Base-by-base conservation (phyloP, 2,329 filamentous ascomycete species). In the Grosmannia serpens region DNA sequence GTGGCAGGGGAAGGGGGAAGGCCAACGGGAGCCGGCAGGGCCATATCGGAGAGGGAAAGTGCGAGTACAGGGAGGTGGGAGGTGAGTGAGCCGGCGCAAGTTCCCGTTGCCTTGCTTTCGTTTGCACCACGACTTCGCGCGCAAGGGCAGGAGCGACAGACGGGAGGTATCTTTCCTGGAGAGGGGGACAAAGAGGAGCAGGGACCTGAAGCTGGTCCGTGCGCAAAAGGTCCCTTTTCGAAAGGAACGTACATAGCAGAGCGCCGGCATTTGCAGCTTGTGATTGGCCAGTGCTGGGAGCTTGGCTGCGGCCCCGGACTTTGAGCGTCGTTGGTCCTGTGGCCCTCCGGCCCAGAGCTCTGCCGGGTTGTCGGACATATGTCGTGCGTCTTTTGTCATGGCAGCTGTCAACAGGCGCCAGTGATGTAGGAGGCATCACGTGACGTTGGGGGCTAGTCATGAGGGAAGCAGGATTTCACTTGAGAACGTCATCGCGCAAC, bases 81-180 rank as follows among this genome's bases (percentile, higher is more conserved):
- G 58, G 58, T 53, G 61, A 58, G 59, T 47, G 53, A 47, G 38
- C 38, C 59, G 58, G 59, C 56, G 61, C 57, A 61, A 57, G 59
- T 53, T 58, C 53, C 41, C 53, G 26, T 44, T 33, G 44, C 55
- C 27, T 47, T 27, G 55, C 31, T 22, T 29, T 35, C 31, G 24
- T 33, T 27, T 24, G 24, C 44, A 17, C 55, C 27, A 35, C 44
- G 55, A 47, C 22, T 41, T 22, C 46, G 31, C 31, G 44, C 29
- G 46, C 44, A 50, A 26, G 22, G 57, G 20, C 22, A 31, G 31
- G 46, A 46, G 35, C 33, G 26, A 20, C 24, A n/a, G 29, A 33
- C 13, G 53, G 13, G 51, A 38, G 33, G 22, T 38, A 38, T 27
- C 52, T 41, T 53, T 38, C 27, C 22, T 17, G 54, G 53, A 17